Conservation (phyloP, 1,284 basidiomycete species). For the Wolfiporia cocos region DNA sequence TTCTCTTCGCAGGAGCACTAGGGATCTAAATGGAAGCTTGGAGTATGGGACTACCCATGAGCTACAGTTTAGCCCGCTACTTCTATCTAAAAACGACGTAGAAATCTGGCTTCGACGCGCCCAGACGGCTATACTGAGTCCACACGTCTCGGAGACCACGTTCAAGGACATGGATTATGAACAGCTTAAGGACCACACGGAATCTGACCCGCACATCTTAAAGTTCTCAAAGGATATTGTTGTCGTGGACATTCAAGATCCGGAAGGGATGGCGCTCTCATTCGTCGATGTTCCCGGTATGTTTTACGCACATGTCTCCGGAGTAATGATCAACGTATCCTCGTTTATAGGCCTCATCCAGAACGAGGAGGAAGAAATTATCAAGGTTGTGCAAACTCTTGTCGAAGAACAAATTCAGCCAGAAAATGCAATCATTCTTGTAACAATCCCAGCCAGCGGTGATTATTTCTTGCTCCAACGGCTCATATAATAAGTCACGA, state of each 20-base stretch:
- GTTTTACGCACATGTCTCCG: background rate
- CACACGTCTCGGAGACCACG: slow-evolving; percentile 3
- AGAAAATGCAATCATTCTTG: slow-evolving; percentile 45
- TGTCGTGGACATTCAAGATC: slow-evolving; percentile 26
- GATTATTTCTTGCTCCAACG: slow-evolving; percentile 5
- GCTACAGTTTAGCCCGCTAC: slow-evolving; percentile 17
- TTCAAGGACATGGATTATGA: slow-evolving; percentile 15
- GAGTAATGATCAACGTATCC: background rate
- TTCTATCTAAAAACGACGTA: slow-evolving; percentile 18
- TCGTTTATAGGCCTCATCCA: slow-evolving; percentile 41
- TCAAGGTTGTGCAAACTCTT: slow-evolving; percentile 37
- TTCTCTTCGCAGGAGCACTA: slow-evolving; percentile 20
- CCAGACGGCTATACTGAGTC: slow-evolving; percentile 25
- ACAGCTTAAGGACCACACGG: slow-evolving; percentile 11
- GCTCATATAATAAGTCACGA: background rate
- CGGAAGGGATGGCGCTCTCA: slow-evolving; percentile 38
- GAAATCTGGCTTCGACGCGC: slow-evolving; percentile 26
- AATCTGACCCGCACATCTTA: slow-evolving; percentile 9
- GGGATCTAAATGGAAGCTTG: slow-evolving; percentile 10
- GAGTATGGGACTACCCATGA: no score
- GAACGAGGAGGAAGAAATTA: slow-evolving; percentile 33
- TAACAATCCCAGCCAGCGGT: slow-evolving; percentile 56
- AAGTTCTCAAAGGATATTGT: slow-evolving; percentile 23
- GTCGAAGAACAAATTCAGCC: slow-evolving; percentile 35
- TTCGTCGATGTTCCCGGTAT: slow-evolving; percentile 51